Conservation (phyloP, 257 asterid species). For the Solanum piurae region DNA sequence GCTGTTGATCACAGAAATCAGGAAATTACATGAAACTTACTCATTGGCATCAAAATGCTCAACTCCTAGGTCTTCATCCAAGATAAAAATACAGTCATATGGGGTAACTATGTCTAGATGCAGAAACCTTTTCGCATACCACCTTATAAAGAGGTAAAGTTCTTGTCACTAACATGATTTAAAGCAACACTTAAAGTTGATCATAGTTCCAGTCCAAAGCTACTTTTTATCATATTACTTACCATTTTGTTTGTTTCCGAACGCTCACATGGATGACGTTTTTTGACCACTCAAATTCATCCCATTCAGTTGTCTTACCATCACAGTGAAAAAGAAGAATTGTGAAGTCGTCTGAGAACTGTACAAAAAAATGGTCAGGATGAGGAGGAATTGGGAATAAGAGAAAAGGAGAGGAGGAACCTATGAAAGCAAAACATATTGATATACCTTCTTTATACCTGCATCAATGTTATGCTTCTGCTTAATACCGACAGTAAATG, state of each 20-base stretch:
- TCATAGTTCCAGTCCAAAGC: background rate
- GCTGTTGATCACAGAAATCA: background rate
- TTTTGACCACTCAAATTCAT: slow-evolving; percentile 65
- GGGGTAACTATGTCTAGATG: slow-evolving; percentile 49
- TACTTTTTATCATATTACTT: background rate
- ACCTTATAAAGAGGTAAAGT: slow-evolving; percentile 18
- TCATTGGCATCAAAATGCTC: slow-evolving; percentile 47
- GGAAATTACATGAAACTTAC: slow-evolving; percentile 6
- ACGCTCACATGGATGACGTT: slow-evolving; percentile 58
- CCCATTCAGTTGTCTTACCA: slow-evolving; percentile 64
- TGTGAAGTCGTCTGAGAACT: slow-evolving; percentile 60
- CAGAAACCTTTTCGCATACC: slow-evolving; percentile 64
- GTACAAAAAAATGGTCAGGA: slow-evolving; percentile 11
- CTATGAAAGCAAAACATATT: background rate
- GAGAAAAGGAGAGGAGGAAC: background rate
- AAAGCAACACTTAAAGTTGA: background rate
- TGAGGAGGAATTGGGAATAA: background rate
- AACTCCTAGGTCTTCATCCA: slow-evolving; percentile 67
- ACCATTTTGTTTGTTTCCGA: slow-evolving; percentile 68
- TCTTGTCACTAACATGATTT: background rate
- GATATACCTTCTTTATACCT: slow-evolving; percentile 53
- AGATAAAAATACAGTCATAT: slow-evolving; percentile 54
- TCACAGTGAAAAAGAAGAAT: slow-evolving; percentile 60
- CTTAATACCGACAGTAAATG: slow-evolving; percentile 55
- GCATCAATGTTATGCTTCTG: slow-evolving; percentile 51